Percentiles rank a stretch among this genome's conserved stretches.
These are phyloP conservation scores for Vigna hirtella DNA, from an alignment of 306 rosid species.

Conservation along the genomic window DNA sequence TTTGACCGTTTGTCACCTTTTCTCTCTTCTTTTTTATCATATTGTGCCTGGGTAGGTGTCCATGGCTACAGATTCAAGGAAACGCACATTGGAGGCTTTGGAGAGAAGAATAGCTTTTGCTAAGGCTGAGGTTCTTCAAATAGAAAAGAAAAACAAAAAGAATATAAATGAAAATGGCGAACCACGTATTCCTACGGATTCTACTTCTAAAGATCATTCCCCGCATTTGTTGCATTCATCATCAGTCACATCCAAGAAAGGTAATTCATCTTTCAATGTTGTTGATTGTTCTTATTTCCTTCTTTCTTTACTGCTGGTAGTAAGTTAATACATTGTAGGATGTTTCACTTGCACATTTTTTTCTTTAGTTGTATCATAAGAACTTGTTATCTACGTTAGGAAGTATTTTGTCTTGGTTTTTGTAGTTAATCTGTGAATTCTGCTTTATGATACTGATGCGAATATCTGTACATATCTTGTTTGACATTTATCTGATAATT, in stretches of 20 bases:
- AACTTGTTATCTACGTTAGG: background rate
- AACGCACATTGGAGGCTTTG: slow-evolving; percentile 80
- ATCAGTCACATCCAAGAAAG: slow-evolving; percentile 52
- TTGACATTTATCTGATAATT: slow-evolving; percentile 37
- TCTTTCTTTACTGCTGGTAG: slow-evolving; percentile 3
- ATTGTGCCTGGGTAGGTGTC: slow-evolving; percentile 13
- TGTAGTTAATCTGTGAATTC: slow-evolving; percentile 3
- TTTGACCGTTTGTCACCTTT: background rate
- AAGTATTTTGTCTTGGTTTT: slow-evolving; percentile 12
- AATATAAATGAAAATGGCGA: slow-evolving; percentile 36
- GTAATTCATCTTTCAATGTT: slow-evolving; percentile 43
- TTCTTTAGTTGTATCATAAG: background rate
- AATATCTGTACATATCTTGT: background rate
- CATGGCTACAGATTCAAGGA: slow-evolving; percentile 78
- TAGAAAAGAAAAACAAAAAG: slow-evolving; percentile 56
- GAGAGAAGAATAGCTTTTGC: slow-evolving; percentile 76
- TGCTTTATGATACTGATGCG: background rate
- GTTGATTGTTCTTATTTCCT: slow-evolving; percentile 1
- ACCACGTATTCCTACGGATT: slow-evolving; percentile 12
- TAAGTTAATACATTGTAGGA: background rate
- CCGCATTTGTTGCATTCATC: slow-evolving; percentile 35
- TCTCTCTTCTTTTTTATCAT: background rate
- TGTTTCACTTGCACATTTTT: background rate
- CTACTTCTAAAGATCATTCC: slow-evolving; percentile 46
- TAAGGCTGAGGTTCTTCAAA: slow-evolving; percentile 58